Base-by-base conservation (phyloP, 78 protist genomes). In the Polysphondylium violaceum region DNA sequence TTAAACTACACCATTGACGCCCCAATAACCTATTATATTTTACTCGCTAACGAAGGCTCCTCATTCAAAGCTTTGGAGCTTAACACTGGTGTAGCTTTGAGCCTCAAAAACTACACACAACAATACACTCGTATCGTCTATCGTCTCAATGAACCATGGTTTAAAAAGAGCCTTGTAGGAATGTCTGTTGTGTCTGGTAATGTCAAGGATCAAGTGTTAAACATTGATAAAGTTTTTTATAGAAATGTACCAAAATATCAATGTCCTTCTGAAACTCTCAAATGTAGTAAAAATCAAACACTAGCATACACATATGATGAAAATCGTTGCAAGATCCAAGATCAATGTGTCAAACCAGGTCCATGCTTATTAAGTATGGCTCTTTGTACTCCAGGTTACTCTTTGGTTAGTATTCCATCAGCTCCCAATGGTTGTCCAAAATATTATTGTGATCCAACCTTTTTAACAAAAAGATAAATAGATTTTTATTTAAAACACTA, bases 401-500 rank as follows among this genome's bases (percentile, higher is more conserved):
- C 33, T 12, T 21, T 81, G 4, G 56, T 35, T 9, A 17, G 51
- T 29, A 35, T 58, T 21, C 69, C 77, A 41, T 81, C 90, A 6
- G 16, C 29, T 14, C 90, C 76, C 16, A 14, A 69, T 44, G 90
- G 79, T 36, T 81, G 90, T 31, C 50, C 50, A 40, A 58, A 17
- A 16, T 58, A 40, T 29, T 81, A 44, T 36, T 81, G 90, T 69
- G 90, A 81, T 47, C 76, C 88, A 25, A 38, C 71, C n/a, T 76
- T 76, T 29, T 59, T 76, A 64, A n/a, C n/a, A n/a, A n/a, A n/a
- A n/a, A n/a, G n/a, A n/a, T n/a, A n/a, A n/a, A n/a, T n/a, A n/a
- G n/a, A n/a, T n/a, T n/a, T n/a, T n/a, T n/a, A n/a, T n/a, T n/a
- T n/a, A n/a, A n/a, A n/a, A n/a, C n/a, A n/a, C n/a, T n/a, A n/a